These are phyloP conservation scores for Cupressus sempervirens DNA, from an alignment of 75 land plant genomes.

Conservation along the genomic window DNA sequence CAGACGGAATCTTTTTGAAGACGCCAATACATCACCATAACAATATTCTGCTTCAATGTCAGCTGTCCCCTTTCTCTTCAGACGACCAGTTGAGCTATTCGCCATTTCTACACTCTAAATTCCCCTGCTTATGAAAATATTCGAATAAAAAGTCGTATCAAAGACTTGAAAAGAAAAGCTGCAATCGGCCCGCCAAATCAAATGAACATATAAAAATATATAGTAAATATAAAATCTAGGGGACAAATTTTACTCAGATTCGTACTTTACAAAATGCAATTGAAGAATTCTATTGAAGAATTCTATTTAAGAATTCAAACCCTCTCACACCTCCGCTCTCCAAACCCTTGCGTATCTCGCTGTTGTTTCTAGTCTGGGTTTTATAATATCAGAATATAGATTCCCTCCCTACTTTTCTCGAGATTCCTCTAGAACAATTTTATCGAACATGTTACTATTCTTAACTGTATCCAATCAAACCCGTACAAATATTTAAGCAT, in stretches of 20 bases:
- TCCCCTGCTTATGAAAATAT: neutral
- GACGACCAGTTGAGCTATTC: neutral
- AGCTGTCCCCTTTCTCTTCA: neutral
- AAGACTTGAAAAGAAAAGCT: neutral
- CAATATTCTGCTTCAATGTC: slow-evolving; percentile 1
- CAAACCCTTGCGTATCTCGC: neutral
- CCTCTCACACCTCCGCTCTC: neutral
- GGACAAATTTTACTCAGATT: neutral
- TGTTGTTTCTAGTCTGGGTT: neutral
- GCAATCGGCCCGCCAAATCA: neutral
- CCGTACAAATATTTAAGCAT: no score
- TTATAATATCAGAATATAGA: neutral
- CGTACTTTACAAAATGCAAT: neutral
- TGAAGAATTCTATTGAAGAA: neutral
- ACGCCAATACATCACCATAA: neutral
- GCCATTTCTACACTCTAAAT: neutral
- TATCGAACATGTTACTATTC: neutral
- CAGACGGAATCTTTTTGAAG: neutral
- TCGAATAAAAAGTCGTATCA: neutral
- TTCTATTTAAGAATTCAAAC: neutral
- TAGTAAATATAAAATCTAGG: neutral
- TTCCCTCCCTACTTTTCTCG: neutral
- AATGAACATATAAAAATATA: neutral
- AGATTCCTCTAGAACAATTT: neutral
- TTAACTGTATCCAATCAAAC: neutral